A percentile compares a stretch with the other conserved stretches of the same genome.
These are phyloP conservation scores for Backusella tuberculispora DNA, from an alignment of 192 early-diverging fungal species.

Conservation along the genomic window DNA sequence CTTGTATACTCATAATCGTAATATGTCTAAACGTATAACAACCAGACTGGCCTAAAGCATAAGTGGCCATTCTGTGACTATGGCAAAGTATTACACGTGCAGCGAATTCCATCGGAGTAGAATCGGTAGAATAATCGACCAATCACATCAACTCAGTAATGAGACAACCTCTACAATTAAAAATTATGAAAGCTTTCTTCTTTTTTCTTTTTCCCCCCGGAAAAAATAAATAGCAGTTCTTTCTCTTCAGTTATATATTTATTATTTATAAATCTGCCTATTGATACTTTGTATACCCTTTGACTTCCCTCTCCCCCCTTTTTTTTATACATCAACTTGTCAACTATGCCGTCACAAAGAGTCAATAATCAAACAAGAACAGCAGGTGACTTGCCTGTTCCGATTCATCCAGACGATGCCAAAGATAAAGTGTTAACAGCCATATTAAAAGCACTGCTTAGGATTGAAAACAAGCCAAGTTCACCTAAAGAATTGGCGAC, in stretches of 20 bases:
- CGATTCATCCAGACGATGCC: conserved; percentile 76
- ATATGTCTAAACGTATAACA: too few relatives aligned
- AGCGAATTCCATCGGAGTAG: not conserved
- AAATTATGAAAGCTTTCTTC: conserved; percentile 1
- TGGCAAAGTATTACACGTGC: too few relatives aligned
- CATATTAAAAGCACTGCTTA: conserved; percentile 80
- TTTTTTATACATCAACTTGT: too few relatives aligned
- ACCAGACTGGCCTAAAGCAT: too few relatives aligned
- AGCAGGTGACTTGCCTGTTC: conserved; percentile 21
- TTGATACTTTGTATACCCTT: too few relatives aligned
- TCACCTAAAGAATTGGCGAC: conserved; percentile 82
- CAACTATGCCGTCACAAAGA: not conserved
- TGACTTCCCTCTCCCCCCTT: too few relatives aligned
- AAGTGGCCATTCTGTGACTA: too few relatives aligned
- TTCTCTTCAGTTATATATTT: too few relatives aligned
- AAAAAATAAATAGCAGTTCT: not conserved
- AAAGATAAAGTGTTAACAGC: conserved; percentile 86
- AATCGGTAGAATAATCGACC: not conserved
- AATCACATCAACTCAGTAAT: conserved; percentile 1
- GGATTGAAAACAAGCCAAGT: conserved; percentile 75
- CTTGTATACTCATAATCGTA: too few relatives aligned
- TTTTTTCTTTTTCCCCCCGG: conserved; percentile 4
- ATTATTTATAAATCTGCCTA: too few relatives aligned
- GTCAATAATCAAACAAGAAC: not conserved
- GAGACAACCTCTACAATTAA: not conserved